Percentiles rank a stretch among this genome's conserved stretches.
Conservation (phyloP, 169 alveolate genomes). For the Plasmodium falciparum region DNA sequence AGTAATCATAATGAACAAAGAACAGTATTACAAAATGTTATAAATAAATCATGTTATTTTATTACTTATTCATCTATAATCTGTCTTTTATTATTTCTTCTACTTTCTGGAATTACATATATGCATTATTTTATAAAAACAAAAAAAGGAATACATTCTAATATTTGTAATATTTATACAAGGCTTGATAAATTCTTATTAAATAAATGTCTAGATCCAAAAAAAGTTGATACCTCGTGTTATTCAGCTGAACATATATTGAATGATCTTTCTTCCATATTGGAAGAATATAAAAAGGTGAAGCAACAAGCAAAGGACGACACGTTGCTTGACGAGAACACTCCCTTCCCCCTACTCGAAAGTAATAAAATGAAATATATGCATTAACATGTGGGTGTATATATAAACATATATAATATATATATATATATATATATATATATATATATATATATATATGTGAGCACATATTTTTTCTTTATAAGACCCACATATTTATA, state of each 20-base stretch:
- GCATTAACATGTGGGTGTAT: no score
- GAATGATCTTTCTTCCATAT: background rate
- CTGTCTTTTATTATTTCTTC: slow-evolving; percentile 7
- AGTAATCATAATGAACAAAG: slow-evolving; percentile 1
- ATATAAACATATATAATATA: background rate
- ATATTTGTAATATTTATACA: slow-evolving; percentile 21
- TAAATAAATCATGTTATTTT: slow-evolving; percentile 3
- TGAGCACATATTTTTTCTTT: no score
- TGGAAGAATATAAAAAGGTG: slow-evolving; percentile 10
- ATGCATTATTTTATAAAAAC: slow-evolving; percentile 6
- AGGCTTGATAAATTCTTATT: slow-evolving; percentile 9
- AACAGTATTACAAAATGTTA: background rate
- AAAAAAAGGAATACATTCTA: slow-evolving; percentile 27
- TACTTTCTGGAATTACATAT: slow-evolving; percentile 7
- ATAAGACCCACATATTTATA: no score
- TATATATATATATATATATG: no score
- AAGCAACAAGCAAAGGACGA: slow-evolving; percentile 1
- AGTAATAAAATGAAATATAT: background rate
- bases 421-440: background rate
- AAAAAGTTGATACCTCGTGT: background rate
- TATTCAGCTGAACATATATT: slow-evolving; percentile 27
- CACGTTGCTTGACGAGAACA: background rate
- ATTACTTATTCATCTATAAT: slow-evolving; percentile 6
- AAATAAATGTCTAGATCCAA: slow-evolving; percentile 15
- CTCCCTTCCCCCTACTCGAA: slow-evolving; percentile 10